Percentiles rank a stretch among this genome's conserved stretches.
These are phyloP conservation scores for Lactifluus subvellereus DNA, from an alignment of 768 basidiomycete species.

Conservation along the genomic window DNA sequence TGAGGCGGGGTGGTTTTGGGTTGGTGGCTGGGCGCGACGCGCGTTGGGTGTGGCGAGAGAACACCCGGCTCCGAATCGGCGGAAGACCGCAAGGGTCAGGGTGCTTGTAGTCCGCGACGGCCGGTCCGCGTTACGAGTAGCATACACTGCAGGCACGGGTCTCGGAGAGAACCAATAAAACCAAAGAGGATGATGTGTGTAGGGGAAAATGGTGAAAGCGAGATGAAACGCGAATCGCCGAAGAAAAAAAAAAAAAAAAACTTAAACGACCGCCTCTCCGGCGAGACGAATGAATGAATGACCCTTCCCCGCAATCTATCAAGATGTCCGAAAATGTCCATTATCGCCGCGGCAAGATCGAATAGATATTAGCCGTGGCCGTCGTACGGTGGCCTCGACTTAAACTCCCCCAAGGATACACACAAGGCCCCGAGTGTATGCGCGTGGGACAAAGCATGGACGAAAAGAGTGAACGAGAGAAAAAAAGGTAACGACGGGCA, in stretches of 20 bases:
- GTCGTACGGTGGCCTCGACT: not conserved
- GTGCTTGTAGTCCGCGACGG: not conserved
- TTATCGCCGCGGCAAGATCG: not conserved
- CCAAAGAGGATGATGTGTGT: too few relatives aligned
- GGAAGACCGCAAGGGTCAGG: not conserved
- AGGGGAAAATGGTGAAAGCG: too few relatives aligned
- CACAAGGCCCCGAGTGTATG: too few relatives aligned
- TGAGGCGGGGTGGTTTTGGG: not conserved
- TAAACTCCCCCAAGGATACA: not conserved
- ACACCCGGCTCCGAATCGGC: not conserved
- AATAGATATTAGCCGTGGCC: not conserved
- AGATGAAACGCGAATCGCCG: not conserved
- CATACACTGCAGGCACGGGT: not conserved
- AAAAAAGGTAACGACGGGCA: too few relatives aligned
- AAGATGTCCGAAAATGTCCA: not conserved
- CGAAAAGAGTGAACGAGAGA: too few relatives aligned
- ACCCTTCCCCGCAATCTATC: not conserved
- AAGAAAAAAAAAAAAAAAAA: not conserved
- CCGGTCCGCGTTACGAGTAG: not conserved
- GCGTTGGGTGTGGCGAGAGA: not conserved
- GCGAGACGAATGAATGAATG: too few relatives aligned
- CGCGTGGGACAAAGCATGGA: too few relatives aligned
- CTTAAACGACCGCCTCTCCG: not conserved
- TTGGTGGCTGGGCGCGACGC: not conserved
- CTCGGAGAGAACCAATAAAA: not conserved